Base-by-base conservation (phyloP, 768 basidiomycete species). In the Boletus eberwhitei region DNA sequence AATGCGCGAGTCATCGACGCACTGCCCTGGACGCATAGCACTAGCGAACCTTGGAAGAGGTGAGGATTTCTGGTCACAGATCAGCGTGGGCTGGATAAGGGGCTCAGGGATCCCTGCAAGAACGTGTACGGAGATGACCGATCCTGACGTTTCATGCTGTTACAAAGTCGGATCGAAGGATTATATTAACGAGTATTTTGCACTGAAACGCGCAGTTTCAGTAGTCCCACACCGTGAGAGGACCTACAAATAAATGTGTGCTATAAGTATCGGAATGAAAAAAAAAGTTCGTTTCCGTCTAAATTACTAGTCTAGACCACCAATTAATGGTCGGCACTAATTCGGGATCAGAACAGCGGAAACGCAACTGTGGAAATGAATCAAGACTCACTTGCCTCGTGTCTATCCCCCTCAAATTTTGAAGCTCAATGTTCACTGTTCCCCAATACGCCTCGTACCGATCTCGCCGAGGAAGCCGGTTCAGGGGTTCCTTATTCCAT, bases 361-460 rank as follows among this genome's bases (percentile, higher is more conserved):
- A n/a, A 19, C 36, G 31, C 6, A 13, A 26, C 24, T 26, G 43
- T 14, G 49, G 21, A 32, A 24, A n/a, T 12, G 0, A 31, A 11
- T 24, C 53, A 16, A 32, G 35, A 46, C 50, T 19, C 24, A 47
- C 48, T 11, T 4, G 4, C 45, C 22, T n/a, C 42, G 8, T 19
- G 32, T 8, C 19, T 29, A 11, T 16, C 31, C 11, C 49, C 40
- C 48, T 55, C 40, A 53, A 17, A 3, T 36, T 32, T 16, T 21
- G 41, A 4, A 65, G 48, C 17, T 62, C 55, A 0, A 55, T 32
- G 38, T 66, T 66, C n/a, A 66, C 65, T 11, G 7, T 48, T 2
- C 57, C 59, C 64, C 64, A 66, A 4, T 8, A 19, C 5, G 26
- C 8, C 41, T 67, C 57, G 52, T 58, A 59, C 29, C 52, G 45